A percentile compares a stretch with the other conserved stretches of the same genome.
Evolutionary conservation across 2,329 filamentous ascomycete species (phyloP).

Genomic region (Fusarium continuum): DNA sequence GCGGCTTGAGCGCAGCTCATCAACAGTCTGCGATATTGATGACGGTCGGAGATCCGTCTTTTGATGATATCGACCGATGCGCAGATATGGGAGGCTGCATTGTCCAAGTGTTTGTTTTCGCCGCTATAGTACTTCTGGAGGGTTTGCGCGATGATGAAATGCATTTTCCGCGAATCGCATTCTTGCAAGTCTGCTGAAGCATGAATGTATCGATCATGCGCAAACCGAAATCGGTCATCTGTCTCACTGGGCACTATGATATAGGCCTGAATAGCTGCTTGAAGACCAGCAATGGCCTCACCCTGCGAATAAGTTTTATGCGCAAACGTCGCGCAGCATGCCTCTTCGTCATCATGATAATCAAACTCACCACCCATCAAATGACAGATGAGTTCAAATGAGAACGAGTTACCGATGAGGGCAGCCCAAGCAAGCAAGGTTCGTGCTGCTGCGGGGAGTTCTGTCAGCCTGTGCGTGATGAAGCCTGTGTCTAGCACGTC

Average conservation of each 20-base stretch:
- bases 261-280: conserved; percentile 81
- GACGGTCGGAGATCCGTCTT: conserved; percentile 65
- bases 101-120: conserved; percentile 73
- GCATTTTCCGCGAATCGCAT: conserved; percentile 79
- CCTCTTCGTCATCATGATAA: conserved; percentile 57
- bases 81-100: conserved; percentile 82
- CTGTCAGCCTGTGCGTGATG: conserved; percentile 78
- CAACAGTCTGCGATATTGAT: conserved; percentile 77
- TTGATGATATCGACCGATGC: conserved; percentile 80
- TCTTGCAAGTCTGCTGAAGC: conserved; percentile 76
- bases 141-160: conserved; percentile 85
- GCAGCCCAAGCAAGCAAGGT: conserved; percentile 88
- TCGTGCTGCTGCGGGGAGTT: conserved; percentile 77
- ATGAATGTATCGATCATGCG: conserved; percentile 86
- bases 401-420: conserved; percentile 82
- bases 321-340: conserved; percentile 36
- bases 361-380: conserved; percentile 80
- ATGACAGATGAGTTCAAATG: conserved; percentile 80
- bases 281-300: conserved; percentile 80
- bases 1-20: conserved; percentile 82
- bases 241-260: conserved; percentile 83
- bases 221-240: conserved; percentile 88
- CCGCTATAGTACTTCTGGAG: conserved; percentile 75
- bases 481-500: conserved; percentile 85
- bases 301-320: conserved; percentile 63